Base-by-base conservation (phyloP, 2,329 filamentous ascomycete species). In the Myriosclerotinia curreyana region DNA sequence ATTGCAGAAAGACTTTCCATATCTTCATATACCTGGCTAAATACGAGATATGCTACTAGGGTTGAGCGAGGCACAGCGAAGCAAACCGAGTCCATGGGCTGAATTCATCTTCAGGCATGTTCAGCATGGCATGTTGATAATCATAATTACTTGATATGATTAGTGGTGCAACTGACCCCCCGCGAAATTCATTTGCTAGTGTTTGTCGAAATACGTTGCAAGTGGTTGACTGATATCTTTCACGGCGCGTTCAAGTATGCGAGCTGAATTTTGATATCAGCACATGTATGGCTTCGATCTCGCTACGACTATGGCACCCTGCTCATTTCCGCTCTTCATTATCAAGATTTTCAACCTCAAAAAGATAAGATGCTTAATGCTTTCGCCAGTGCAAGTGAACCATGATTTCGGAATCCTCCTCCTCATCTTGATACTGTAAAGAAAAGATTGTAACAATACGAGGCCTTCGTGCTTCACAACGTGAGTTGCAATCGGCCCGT, bases 41-140 rank as follows among this genome's bases (percentile, higher is more conserved):
- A 59, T 59, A 59, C 55, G 55, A 59, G 55, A 38, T 48, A 59
- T 59, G 15, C 44, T 25, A 5, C 55, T 48, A 25, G 42, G 31
- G 5, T 36, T 14, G n/a, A 25, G n/a, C 36, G 42, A 59, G 28
- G 40, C 42, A 36, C 42, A 38, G 44, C 42, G 22, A n/a, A 14
- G 55, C 42, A 36, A 59, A 38, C 55, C 55, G 55, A 59, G 55
- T 59, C 55, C 31, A 38, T 59, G 55, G 55, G 42, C 55, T 48
- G 55, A 59, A 59, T n/a, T 36, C 20, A 48, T 31, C 28, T 31
- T 31, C 28, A 31, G 28, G 28, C 28, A 48, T 36, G n/a, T 22
- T 25, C n/a, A 36, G 28, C 55, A 59, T 46, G 55, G 28, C 14
- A 48, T 46, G 20, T 58, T 48, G 12, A 36, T 48, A 15, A 36